These are phyloP conservation scores for Kondoa malvinella DNA, from an alignment of 768 basidiomycete genomes.

Conservation along the genomic window DNA sequence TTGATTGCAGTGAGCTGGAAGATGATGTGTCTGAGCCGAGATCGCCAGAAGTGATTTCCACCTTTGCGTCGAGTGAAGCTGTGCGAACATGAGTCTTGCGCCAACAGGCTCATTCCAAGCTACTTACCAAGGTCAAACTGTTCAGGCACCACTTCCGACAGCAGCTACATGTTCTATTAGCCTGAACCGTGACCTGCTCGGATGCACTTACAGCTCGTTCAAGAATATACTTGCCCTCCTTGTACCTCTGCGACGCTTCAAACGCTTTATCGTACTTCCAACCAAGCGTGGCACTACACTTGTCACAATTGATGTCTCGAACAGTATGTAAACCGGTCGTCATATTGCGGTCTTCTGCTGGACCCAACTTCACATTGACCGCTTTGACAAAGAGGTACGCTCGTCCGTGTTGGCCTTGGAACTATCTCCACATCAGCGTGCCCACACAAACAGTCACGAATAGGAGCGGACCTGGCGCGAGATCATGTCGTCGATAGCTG, in stretches of 20 bases:
- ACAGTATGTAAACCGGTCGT: slow-evolving; percentile 93
- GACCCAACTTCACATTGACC: neutral
- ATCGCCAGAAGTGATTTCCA: neutral
- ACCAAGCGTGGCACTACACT: slow-evolving; percentile 68
- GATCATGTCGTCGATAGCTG: neutral
- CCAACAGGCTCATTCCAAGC: neutral
- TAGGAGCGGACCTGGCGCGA: neutral
- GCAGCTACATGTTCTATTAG: too few relatives aligned
- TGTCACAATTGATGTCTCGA: slow-evolving; percentile 82
- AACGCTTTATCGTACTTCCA: slow-evolving; percentile 99
- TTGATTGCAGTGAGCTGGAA: too few relatives aligned
- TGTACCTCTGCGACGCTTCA: slow-evolving; percentile 82
- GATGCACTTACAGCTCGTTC: slow-evolving; percentile 39
- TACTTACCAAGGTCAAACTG: neutral
- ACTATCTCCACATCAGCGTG: neutral
- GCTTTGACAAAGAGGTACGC: neutral
- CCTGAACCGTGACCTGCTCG: too few relatives aligned
- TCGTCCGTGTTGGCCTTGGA: slow-evolving; percentile 6
- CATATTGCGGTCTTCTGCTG: slow-evolving; percentile 76
- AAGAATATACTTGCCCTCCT: slow-evolving; percentile 95
- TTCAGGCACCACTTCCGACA: neutral
- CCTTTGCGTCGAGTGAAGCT: neutral
- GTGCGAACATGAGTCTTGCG: too few relatives aligned
- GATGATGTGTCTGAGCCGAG: neutral
- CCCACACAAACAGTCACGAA: neutral